These are phyloP conservation scores for Diaporthe velutina DNA, from an alignment of 2,329 filamentous ascomycete genomes.

Conservation along the genomic window DNA sequence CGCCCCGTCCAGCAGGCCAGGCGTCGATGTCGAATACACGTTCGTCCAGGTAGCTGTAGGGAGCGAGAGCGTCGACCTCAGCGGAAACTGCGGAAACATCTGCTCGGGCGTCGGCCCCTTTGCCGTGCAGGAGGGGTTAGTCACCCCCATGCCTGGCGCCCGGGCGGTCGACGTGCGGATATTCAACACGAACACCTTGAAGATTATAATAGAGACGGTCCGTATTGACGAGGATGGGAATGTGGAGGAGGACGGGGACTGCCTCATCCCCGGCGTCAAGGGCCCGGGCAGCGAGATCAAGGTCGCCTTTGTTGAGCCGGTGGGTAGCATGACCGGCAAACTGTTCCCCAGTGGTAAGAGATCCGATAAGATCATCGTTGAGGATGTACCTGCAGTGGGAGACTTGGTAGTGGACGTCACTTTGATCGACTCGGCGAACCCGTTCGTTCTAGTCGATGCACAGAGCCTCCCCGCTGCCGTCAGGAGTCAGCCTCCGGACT, in stretches of 20 bases:
- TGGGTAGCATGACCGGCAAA: not conserved
- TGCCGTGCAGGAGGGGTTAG: not conserved
- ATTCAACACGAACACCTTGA: not conserved
- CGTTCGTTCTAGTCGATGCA: not conserved
- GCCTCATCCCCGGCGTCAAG: not conserved
- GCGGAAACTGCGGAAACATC: not conserved
- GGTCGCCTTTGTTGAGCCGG: not conserved
- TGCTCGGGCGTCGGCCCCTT: not conserved
- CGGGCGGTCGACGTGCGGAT: not conserved
- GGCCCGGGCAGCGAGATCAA: not conserved
- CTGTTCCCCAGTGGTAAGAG: not conserved
- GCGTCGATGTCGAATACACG: not conserved
- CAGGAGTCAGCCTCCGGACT: not conserved
- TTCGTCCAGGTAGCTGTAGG: not conserved
- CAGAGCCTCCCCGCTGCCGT: not conserved
- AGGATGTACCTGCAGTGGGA: not conserved
- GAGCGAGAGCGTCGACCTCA: not conserved
- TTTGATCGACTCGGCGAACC: not conserved
- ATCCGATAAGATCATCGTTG: not conserved
- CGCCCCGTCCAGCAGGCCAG: not conserved
- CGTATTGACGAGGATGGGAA: not conserved
- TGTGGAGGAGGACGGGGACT: not conserved
- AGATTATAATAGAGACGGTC: not conserved
- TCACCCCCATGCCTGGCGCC: not conserved
- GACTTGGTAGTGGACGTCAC: not conserved